These are phyloP conservation scores for Acacia pycnantha DNA, from an alignment of 331 rosid genomes.

Conservation along the genomic window DNA sequence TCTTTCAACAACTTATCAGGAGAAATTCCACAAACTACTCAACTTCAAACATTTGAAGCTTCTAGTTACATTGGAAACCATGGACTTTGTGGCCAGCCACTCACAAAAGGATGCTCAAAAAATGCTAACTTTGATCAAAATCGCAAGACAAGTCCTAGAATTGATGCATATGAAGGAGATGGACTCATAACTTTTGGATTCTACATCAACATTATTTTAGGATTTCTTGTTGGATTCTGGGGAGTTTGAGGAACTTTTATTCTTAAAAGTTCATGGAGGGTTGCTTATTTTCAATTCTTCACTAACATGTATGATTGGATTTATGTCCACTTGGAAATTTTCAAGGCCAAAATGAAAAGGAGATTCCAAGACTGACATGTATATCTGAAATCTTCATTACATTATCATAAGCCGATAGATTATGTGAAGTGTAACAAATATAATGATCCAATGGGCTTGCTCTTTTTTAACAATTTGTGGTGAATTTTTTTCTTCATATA, in stretches of 20 bases:
- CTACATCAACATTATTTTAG: no score
- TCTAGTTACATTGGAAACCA: not conserved
- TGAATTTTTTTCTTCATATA: accelerated
- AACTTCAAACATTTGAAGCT: not conserved
- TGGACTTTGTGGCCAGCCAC: not conserved
- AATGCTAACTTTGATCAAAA: not conserved
- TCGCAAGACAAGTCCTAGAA: not conserved
- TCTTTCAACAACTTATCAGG: not conserved
- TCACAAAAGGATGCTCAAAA: not conserved
- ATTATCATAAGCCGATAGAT: not conserved
- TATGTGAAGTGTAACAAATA: not conserved
- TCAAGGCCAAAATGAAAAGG: not conserved
- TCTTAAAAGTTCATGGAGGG: not conserved
- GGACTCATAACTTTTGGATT: no score
- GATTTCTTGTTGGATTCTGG: no score
- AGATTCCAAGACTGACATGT: not conserved
- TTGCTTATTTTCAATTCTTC: not conserved
- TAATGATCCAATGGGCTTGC: not conserved
- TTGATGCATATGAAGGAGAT: no score
- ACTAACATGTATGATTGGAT: not conserved
- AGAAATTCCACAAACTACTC: not conserved
- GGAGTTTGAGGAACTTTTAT: no score
- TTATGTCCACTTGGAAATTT: not conserved
- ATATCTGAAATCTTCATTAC: not conserved
- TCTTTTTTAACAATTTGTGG: not conserved